Evolutionary conservation across 495 filamentous ascomycete genomes (phyloP).

Genomic region (Cenococcum geophilum): DNA sequence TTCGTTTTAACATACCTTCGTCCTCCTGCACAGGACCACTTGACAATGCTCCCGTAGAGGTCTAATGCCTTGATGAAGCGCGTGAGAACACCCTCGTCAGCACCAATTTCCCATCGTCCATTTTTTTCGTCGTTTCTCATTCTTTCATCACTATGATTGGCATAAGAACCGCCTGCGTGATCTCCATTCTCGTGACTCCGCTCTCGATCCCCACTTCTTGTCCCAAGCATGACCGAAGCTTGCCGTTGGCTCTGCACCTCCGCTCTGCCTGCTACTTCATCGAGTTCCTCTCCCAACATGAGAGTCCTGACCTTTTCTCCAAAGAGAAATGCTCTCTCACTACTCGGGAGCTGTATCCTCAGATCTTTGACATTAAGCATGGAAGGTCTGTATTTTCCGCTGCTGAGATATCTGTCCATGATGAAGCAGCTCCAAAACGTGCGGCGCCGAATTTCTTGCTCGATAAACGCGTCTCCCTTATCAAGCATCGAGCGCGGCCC

Average conservation of each 20-base stretch:
- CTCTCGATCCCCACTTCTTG: not conserved
- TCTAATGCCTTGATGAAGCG: slow-evolving; percentile 72
- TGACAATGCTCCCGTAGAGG: slow-evolving; percentile 70
- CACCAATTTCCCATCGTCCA: slow-evolving; percentile 52
- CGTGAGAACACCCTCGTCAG: slow-evolving; percentile 64
- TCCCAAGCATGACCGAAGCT: slow-evolving; percentile 20
- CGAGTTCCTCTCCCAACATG: slow-evolving; percentile 32
- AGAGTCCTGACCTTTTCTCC: slow-evolving; percentile 54
- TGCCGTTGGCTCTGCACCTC: slow-evolving; percentile 25
- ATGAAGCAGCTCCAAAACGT: slow-evolving; percentile 86
- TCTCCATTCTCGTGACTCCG: slow-evolving; percentile 38
- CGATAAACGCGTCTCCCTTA: slow-evolving; percentile 51
- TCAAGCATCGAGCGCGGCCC: slow-evolving; percentile 17
- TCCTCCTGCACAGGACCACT: slow-evolving; percentile 69
- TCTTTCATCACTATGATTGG: slow-evolving; percentile 30
- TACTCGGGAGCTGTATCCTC: slow-evolving; percentile 60
- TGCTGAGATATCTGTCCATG: slow-evolving; percentile 71
- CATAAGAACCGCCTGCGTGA: slow-evolving; percentile 38
- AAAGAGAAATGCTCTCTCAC: slow-evolving; percentile 61
- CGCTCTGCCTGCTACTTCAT: slow-evolving; percentile 20
- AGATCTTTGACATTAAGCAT: slow-evolving; percentile 64
- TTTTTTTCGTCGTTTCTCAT: slow-evolving; percentile 33
- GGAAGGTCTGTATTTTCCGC: slow-evolving; percentile 65
- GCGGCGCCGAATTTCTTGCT: slow-evolving; percentile 69
- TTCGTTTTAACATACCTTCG: slow-evolving; percentile 43